These are phyloP conservation scores for Cercophora newfieldiana DNA, from an alignment of 495 filamentous ascomycete genomes.

Conservation along the genomic window DNA sequence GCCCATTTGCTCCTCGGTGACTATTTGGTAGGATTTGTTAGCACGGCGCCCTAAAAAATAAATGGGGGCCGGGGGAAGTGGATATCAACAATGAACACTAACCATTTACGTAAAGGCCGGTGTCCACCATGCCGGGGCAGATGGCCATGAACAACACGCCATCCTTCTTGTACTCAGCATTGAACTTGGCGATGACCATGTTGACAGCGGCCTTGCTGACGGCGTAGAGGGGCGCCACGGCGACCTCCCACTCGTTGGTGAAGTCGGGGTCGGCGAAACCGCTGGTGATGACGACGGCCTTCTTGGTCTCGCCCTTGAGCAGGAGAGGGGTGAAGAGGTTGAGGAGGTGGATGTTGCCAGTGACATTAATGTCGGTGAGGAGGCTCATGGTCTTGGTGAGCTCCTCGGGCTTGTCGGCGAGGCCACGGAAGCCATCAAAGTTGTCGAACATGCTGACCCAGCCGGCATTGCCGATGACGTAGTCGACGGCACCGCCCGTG, in stretches of 20 bases:
- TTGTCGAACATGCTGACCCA: slow-evolving; percentile 27
- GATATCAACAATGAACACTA: not conserved
- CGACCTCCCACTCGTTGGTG: slow-evolving; percentile 28
- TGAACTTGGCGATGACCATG: slow-evolving; percentile 48
- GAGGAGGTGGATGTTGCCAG: slow-evolving; percentile 53
- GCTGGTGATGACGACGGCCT: slow-evolving; percentile 53
- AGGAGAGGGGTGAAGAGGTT: slow-evolving; percentile 56
- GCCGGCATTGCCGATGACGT: slow-evolving; percentile 51
- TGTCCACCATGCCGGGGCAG: slow-evolving; percentile 50
- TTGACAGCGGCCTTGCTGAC: slow-evolving; percentile 48
- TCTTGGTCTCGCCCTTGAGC: slow-evolving; percentile 50
- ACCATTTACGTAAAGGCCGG: slow-evolving; percentile 23
- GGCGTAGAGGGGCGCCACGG: slow-evolving; percentile 30
- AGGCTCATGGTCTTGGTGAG: slow-evolving; percentile 28
- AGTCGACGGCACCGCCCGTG: not conserved
- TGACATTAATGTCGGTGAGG: slow-evolving; percentile 47
- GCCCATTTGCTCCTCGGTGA: slow-evolving; percentile 39
- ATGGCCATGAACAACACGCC: slow-evolving; percentile 54
- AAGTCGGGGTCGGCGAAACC: slow-evolving; percentile 47
- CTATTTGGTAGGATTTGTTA: slow-evolving; percentile 31
- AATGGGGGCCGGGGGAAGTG: too few relatives aligned
- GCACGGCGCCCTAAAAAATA: not conserved
- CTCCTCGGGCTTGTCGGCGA: slow-evolving; percentile 28
- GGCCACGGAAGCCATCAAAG: slow-evolving; percentile 22
- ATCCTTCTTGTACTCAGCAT: slow-evolving; percentile 51